Conservation (phyloP, 2,329 filamentous ascomycete genomes). For the Teratosphaeria viscida region DNA sequence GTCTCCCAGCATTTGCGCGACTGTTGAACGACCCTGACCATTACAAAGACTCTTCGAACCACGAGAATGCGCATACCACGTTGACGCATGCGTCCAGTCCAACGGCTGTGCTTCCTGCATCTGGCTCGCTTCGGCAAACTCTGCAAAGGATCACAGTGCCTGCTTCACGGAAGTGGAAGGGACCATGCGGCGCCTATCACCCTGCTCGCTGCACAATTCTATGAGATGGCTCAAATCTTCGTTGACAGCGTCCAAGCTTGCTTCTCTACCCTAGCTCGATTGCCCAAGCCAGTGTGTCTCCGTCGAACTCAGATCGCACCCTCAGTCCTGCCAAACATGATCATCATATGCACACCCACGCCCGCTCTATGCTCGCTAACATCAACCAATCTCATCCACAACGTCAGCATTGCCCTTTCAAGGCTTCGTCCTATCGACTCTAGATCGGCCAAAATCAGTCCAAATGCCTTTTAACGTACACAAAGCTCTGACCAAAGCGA, state of each 20-base stretch:
- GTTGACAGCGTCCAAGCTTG: slow-evolving; percentile 4
- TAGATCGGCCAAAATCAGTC: slow-evolving; percentile 2
- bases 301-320: background rate
- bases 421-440: slow-evolving; percentile 5
- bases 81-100: background rate
- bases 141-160: background rate
- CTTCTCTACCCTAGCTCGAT: background rate
- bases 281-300: background rate
- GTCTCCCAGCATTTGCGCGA: slow-evolving; percentile 10
- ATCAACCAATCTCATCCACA: background rate
- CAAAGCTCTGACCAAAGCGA: background rate
- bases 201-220: slow-evolving; percentile 11
- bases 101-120: background rate
- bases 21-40: slow-evolving; percentile 13
- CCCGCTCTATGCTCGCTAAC: background rate
- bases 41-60: slow-evolving; percentile 3
- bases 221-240: slow-evolving; percentile 3
- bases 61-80: background rate
- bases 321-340: background rate
- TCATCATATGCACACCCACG: slow-evolving; percentile 1
- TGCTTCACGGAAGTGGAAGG: background rate
- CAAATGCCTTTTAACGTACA: background rate
- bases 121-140: background rate
- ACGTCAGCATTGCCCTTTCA: background rate
- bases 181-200: slow-evolving; percentile 6